Conservation (phyloP, 2,329 filamentous ascomycete species). For the Coniochaeta pulveracea region DNA sequence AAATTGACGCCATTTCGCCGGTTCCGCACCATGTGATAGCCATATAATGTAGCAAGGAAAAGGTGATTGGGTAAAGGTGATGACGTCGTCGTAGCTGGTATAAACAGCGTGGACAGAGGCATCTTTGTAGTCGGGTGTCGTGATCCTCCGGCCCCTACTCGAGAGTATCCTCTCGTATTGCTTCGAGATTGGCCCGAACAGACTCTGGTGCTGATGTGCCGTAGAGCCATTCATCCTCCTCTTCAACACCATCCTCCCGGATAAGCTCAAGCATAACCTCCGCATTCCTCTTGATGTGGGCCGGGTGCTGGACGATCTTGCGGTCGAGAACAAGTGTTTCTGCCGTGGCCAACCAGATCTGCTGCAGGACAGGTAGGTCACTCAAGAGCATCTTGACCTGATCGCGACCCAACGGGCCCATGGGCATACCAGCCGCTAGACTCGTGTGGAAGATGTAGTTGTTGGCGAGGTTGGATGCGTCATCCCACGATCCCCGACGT, state of each 20-base stretch:
- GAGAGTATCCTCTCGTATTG: constrained; percentile 39
- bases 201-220: constrained; percentile 41
- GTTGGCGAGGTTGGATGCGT: constrained; percentile 17
- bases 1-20: too few species aligned
- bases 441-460: constrained; percentile 47
- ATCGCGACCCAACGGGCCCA: constrained; percentile 41
- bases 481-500: constrained; percentile 7
- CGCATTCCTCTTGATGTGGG: constrained; percentile 53
- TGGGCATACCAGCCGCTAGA: constrained; percentile 49
- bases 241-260: constrained; percentile 44
- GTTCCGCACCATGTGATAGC: too few species aligned
- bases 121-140: too few species aligned
- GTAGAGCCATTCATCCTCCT: constrained; percentile 54
- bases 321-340: constrained; percentile 50
- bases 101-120: too few species aligned
- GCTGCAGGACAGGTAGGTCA: constrained; percentile 45
- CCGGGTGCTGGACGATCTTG: constrained; percentile 42
- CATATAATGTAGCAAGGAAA: too few species aligned
- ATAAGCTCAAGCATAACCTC: constrained; percentile 55
- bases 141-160: too few species aligned
- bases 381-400: constrained; percentile 36
- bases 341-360: constrained; percentile 52
- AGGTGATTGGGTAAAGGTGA: too few species aligned
- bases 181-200: constrained; percentile 37
- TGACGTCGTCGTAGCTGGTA: too few species aligned